Evolutionary conservation across 148 eudicot genomes (phyloP), one percentile per base, ranked within the genome.

Genomic region (Chenopodium formosanum): DNA sequence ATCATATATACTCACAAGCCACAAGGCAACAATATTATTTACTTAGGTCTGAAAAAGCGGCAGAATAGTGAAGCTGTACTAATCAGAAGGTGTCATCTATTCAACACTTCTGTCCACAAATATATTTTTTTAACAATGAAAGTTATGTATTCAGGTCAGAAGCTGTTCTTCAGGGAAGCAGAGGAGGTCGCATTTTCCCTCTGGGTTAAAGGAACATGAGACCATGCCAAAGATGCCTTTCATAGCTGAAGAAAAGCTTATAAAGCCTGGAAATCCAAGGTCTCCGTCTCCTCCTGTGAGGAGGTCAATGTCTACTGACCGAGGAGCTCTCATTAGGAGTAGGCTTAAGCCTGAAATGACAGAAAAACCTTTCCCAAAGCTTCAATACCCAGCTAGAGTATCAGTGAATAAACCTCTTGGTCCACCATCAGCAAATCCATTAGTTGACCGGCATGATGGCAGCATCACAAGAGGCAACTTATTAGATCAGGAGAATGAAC

Each of bases 201-300:
- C 92, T 0, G 90, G 83, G 74, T 92, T 82, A 69, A 84, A 87
- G 48, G 94, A 93, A 85, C 88, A 83, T 78, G 97, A 95, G 78
- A 69, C 68, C n/a, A 56, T 89, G 25, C 83, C 92, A 63, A 90
- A 85, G 80, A 79, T 91, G 91, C 88, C 93, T 4, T 87, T 86
- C 60, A 85, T 86, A 47, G 62, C 82, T n/a, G 97, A 93, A 83
- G 95, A 93, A 78, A 91, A 84, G 78, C 40, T 86, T 63, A 52
- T 31, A 79, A 85, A 80, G 79, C 79, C 91, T 9, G 56, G 66
- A 29, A 91, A 81, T 75, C 82, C 83, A 64, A 90, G 91, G 83
- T 95, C 92, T 78, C 91, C 91, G 50, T 93, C 98, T n/a, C 97
- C 98, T 82, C 97, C 98, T 79, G 78, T 89, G 23, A 88, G 93